Evolutionary conservation across 805 yeast species (phyloP).

Genomic region (Lachancea lanzarotensis): DNA sequence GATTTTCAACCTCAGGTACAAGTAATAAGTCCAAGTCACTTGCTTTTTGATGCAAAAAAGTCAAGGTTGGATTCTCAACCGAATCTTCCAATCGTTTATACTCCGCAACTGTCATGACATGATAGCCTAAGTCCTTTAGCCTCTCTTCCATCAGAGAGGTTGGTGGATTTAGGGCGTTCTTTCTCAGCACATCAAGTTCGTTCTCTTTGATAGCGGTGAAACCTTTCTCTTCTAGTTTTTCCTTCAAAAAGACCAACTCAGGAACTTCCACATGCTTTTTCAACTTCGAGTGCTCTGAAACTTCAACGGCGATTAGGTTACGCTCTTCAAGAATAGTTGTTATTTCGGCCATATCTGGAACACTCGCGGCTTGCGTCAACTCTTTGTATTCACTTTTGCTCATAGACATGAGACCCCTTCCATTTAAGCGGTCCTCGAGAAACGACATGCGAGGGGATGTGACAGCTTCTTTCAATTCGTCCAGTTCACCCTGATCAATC

Average conservation of each 20-base stretch:
- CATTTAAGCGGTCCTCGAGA: background rate
- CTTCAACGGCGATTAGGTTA: background rate
- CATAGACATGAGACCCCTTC: background rate
- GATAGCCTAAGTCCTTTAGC: background rate
- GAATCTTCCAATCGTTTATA: slow-evolving; percentile 6
- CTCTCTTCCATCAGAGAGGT: background rate
- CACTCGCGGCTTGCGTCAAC: background rate
- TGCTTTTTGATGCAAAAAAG: slow-evolving; percentile 10
- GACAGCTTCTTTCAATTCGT: background rate
- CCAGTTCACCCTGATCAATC: background rate
- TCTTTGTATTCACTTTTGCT: background rate
- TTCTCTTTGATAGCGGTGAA: background rate
- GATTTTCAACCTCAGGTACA: slow-evolving; percentile 11
- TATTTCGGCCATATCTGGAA: background rate
- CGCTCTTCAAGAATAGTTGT: background rate
- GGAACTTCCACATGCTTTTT: background rate
- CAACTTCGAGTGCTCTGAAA: background rate
- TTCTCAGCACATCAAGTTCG: background rate
- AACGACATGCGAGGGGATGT: background rate
- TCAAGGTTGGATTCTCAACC: slow-evolving; percentile 29
- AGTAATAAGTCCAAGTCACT: slow-evolving; percentile 7
- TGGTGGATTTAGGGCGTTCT: background rate
- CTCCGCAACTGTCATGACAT: background rate
- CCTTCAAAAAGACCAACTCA: background rate
- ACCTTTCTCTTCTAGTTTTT: background rate